A percentile compares a stretch with the other conserved stretches of the same genome.
Conservation (phyloP, 1,284 basidiomycete species). For the Cryptococcus neoformans region DNA sequence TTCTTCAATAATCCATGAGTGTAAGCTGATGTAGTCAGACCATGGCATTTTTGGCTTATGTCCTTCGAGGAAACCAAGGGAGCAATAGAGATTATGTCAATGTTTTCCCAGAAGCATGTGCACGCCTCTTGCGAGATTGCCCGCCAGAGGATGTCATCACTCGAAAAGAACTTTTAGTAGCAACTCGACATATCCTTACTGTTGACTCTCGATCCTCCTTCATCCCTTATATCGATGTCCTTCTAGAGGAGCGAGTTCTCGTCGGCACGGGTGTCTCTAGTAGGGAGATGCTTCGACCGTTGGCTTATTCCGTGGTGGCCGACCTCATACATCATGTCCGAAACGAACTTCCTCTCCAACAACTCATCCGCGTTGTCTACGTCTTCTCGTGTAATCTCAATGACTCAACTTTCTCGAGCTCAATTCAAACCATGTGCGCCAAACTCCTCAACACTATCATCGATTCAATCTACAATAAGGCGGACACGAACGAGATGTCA, state of each 20-base stretch:
- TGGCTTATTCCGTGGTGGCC: slow-evolving; percentile 84
- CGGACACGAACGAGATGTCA: slow-evolving; percentile 63
- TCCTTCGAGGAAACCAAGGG: slow-evolving; percentile 65
- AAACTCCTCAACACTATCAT: slow-evolving; percentile 91
- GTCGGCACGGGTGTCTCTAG: slow-evolving; percentile 75
- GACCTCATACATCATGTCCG: slow-evolving; percentile 93
- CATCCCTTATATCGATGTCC: slow-evolving; percentile 79
- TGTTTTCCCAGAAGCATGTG: slow-evolving; percentile 72
- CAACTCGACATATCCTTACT: slow-evolving; percentile 85
- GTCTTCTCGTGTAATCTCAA: slow-evolving; percentile 88
- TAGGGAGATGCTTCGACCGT: slow-evolving; percentile 76
- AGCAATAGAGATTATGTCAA: slow-evolving; percentile 78
- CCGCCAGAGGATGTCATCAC: slow-evolving; percentile 81
- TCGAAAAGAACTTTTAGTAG: slow-evolving; percentile 89
- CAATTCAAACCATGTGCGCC: slow-evolving; percentile 85
- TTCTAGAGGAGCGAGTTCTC: slow-evolving; percentile 89
- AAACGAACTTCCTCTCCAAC: slow-evolving; percentile 72
- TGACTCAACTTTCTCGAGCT: slow-evolving; percentile 76
- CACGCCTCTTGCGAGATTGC: slow-evolving; percentile 90
- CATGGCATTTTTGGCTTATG: slow-evolving; percentile 89
- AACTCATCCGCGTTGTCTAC: slow-evolving; percentile 77
- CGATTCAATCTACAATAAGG: slow-evolving; percentile 76
- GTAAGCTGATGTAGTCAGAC: slow-evolving; percentile 55
- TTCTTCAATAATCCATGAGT: slow-evolving; percentile 1
- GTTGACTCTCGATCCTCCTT: slow-evolving; percentile 78